Conservation (phyloP, 2,329 filamentous ascomycete genomes). For the Eurotiales sp. region DNA sequence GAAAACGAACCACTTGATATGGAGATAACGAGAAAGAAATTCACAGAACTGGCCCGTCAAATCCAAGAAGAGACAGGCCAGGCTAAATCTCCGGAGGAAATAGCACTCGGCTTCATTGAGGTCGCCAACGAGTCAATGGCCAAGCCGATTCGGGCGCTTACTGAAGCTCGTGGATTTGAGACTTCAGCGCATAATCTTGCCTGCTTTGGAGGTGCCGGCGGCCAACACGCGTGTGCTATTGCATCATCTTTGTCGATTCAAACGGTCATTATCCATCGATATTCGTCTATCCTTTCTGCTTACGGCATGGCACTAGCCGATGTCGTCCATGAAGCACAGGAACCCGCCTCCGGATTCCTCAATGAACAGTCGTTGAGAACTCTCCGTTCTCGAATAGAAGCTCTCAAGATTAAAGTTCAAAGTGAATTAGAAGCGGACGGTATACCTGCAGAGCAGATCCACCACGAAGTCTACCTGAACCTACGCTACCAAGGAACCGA, state of each 20-base stretch:
- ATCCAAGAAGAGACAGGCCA: conserved; percentile 36
- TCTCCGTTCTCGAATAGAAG: conserved; percentile 24
- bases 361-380: conserved; percentile 17
- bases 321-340: conserved; percentile 35
- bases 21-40: conserved; percentile 38
- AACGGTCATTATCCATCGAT: conserved; percentile 41
- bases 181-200: conserved; percentile 25
- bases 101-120: conserved; percentile 21
- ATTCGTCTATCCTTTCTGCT: conserved; percentile 41
- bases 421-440: conserved; percentile 34
- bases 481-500: conserved; percentile 45
- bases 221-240: conserved; percentile 41
- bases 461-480: conserved; percentile 36
- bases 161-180: conserved; percentile 23
- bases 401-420: conserved; percentile 26
- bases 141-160: conserved; percentile 21
- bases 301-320: conserved; percentile 45
- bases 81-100: conserved; percentile 22
- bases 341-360: conserved; percentile 27
- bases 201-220: conserved; percentile 32
- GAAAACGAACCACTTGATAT: conserved; percentile 34
- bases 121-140: conserved; percentile 23
- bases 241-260: conserved; percentile 39
- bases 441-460: conserved; percentile 30
- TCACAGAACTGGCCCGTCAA: conserved; percentile 38